Evolutionary conservation across 768 basidiomycete genomes (phyloP), one percentile per base, ranked within the genome.

Genomic region (Hemileccinum impolitum): DNA sequence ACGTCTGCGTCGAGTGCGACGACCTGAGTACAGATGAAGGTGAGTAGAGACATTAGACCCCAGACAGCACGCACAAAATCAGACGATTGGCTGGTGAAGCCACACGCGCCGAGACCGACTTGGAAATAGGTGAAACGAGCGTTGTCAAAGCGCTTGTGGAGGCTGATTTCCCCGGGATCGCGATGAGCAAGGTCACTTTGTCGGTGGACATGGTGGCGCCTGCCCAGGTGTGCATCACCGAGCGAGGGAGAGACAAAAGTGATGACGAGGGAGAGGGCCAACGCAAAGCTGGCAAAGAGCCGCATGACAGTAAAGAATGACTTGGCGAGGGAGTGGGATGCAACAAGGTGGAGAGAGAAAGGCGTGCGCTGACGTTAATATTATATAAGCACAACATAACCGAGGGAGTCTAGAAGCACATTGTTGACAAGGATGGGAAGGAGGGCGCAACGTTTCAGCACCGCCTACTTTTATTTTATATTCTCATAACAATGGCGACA

Each of bases 61-160:
- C 5, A 46, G 21, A 39, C 8, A 31, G 12, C 17, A 56, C 69
- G 32, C 44, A 75, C 73, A 47, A 61, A 72, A 47, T 76, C 75
- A 8, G 21, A 34, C 9, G 60, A 55, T 11, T 28, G 30, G 56
- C 63, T 70, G 9, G 6, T 25, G 12, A 37, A 1, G 21, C 75
- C 75, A 48, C 75, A 77, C 47, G 75, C 71, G 18, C 75, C 75
- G 12, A 77, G 65, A 21, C 75, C 75, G 23, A 61, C 71, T 17
- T 69, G 67, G 44, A 68, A 76, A 55, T 52, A 76, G 1, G 74
- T 76, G 40, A 70, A 51, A 28, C 67, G 67, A 26, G 48, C 45
- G 26, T 45, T 38, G 47, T 57, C 45, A 37, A 49, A 57, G 43
- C 62, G 64, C 49, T 58, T 58, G 52, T 52, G 53, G 31, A 63